These are phyloP conservation scores for Ricinus communis DNA, from an alignment of 345 rosid species.

Conservation along the genomic window DNA sequence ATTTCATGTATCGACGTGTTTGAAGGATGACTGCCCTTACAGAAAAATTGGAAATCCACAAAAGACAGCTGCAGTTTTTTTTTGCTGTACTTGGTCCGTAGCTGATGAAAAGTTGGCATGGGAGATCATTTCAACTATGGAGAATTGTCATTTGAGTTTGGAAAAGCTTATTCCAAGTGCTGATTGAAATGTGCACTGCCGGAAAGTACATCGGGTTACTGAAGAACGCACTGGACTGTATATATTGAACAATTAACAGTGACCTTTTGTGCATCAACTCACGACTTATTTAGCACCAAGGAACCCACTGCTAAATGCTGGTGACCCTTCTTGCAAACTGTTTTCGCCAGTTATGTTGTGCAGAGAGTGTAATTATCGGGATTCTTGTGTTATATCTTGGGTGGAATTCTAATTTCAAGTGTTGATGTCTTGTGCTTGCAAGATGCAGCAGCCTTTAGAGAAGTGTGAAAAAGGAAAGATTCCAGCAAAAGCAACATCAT, in stretches of 20 bases:
- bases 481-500: too few relatives aligned
- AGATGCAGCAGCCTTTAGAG: too few relatives aligned
- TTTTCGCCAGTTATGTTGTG: background rate
- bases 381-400: background rate
- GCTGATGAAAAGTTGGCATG: slow-evolving; percentile 70
- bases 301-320: background rate
- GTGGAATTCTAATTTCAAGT: background rate
- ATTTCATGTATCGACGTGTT: slow-evolving; percentile 46
- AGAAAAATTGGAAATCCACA: slow-evolving; percentile 20
- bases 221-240: background rate
- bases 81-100: slow-evolving; percentile 75
- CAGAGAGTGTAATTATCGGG: background rate
- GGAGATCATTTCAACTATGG: slow-evolving; percentile 54
- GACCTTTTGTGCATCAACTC: background rate
- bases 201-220: background rate
- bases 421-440: background rate
- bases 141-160: slow-evolving; percentile 16
- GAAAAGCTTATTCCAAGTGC: background rate
- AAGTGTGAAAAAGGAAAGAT: background rate
- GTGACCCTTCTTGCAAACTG: background rate
- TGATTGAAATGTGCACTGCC: background rate
- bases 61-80: slow-evolving; percentile 31
- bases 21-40: slow-evolving; percentile 56
- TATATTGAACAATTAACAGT: background rate
- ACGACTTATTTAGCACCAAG: background rate